phyloP scores from a whole-genome alignment of 2,329 filamentous ascomycete genomes.

The Diplodia sapinea region DNA sequence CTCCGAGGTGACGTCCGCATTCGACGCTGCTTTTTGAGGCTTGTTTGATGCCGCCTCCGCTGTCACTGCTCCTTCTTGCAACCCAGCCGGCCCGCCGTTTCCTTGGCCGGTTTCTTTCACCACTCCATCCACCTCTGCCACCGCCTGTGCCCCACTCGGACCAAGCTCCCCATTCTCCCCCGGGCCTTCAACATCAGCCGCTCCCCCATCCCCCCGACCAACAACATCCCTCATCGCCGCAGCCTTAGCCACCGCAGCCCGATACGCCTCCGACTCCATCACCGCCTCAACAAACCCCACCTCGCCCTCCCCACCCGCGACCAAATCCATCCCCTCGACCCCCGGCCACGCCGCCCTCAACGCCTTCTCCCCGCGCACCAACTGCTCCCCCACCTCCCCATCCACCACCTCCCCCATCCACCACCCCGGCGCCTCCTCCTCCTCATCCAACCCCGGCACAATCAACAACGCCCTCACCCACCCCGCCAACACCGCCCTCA shows the following conservation, averaged over 20 bases:
- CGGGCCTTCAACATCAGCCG: not conserved
- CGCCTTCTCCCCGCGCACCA: constrained; percentile 33
- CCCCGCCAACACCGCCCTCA: constrained; percentile 41
- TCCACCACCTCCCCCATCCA: constrained; percentile 37
- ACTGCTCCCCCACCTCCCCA: constrained; percentile 35
- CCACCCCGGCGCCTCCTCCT: too few relatives aligned
- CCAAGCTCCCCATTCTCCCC: not conserved
- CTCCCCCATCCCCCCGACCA: not conserved
- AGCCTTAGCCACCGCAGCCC: not conserved
- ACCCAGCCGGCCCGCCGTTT: not conserved
- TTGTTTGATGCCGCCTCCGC: not conserved
- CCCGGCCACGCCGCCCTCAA: constrained; percentile 39
- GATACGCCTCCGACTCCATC: constrained; percentile 36
- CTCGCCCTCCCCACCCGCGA: constrained; percentile 34
- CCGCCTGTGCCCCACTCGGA: not conserved
- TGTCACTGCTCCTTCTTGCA: not conserved
- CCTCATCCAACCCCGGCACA: constrained; percentile 35
- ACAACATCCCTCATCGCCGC: not conserved
- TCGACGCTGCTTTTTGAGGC: not conserved
- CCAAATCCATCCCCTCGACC: constrained; percentile 37
- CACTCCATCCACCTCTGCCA: not conserved
- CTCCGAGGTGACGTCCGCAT: not conserved
- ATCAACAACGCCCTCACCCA: constrained; percentile 41
- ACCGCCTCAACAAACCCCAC: constrained; percentile 43
- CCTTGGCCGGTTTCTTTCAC: not conserved